Conservation (phyloP, 306 rosid species). For the Neltuma alba region DNA sequence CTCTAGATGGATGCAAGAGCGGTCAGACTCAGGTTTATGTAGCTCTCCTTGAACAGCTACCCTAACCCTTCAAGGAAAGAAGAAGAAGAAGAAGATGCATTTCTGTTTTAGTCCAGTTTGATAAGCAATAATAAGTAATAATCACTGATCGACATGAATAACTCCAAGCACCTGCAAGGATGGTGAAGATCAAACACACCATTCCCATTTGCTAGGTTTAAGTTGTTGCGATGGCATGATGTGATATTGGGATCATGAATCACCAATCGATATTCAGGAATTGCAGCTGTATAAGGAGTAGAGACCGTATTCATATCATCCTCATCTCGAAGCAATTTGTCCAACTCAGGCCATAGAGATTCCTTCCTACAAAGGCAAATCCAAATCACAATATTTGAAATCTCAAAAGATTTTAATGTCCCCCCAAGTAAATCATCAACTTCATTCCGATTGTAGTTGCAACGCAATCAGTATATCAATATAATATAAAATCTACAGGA, state of each 20-base stretch:
- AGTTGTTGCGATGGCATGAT: conserved; percentile 35
- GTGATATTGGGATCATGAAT: conserved; percentile 56
- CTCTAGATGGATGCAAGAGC: conserved; percentile 92
- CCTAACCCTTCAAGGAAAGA: conserved; percentile 56
- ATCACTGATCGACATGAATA: conserved; percentile 30
- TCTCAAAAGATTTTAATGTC: conserved; percentile 13
- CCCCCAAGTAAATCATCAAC: conserved; percentile 1
- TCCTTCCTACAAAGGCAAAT: conserved; percentile 66
- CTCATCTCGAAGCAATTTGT: conserved; percentile 69
- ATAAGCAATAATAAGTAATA: conserved; percentile 21
- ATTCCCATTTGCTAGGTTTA: conserved; percentile 62
- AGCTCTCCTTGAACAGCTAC: conserved; percentile 81
- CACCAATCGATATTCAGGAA: conserved; percentile 74
- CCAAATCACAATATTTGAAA: conserved; percentile 19
- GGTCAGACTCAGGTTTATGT: conserved; percentile 79
- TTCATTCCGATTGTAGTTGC: neutral
- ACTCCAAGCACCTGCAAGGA: conserved; percentile 76
- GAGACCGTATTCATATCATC: conserved; percentile 69
- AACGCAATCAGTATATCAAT: neutral
- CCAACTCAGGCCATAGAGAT: conserved; percentile 83
- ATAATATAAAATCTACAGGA: too few species aligned
- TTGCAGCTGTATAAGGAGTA: conserved; percentile 82
- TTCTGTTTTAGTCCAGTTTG: conserved; percentile 27
- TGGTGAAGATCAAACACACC: conserved; percentile 72
- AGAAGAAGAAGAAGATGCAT: neutral